These are phyloP conservation scores for Lactifluus volemus DNA, from an alignment of 768 basidiomycete genomes.

Conservation along the genomic window DNA sequence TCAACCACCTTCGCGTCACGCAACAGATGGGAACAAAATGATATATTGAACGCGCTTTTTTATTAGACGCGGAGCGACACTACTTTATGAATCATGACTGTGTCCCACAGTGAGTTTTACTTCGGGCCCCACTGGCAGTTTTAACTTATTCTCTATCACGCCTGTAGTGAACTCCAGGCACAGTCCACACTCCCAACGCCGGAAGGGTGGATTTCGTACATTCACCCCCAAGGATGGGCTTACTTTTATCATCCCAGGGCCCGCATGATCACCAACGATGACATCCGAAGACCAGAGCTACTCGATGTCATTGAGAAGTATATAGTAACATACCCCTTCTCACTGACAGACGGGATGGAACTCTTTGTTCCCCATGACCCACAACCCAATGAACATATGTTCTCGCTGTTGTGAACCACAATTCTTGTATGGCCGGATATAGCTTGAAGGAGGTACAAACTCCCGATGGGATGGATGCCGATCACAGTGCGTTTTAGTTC, in stretches of 20 bases:
- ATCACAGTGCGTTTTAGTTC: neutral
- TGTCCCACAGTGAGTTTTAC: neutral
- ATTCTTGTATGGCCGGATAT: slow-evolving; percentile 39
- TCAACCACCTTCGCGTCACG: no score
- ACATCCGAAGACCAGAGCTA: slow-evolving; percentile 34
- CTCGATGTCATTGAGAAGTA: slow-evolving; percentile 27
- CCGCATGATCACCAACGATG: slow-evolving; percentile 41
- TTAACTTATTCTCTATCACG: neutral
- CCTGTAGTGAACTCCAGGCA: neutral
- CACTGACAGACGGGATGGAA: slow-evolving; percentile 36
- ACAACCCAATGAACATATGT: slow-evolving; percentile 21
- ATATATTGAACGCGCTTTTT: no score
- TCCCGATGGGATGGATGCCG: neutral
- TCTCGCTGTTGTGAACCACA: slow-evolving; percentile 41
- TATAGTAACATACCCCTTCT: slow-evolving; percentile 25
- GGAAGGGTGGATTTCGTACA: slow-evolving; percentile 21
- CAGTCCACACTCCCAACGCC: neutral
- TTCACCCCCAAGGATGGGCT: slow-evolving; percentile 42
- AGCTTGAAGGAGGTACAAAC: slow-evolving; percentile 20
- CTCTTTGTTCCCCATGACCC: slow-evolving; percentile 31
- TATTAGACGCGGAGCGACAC: neutral
- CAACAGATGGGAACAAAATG: no score
- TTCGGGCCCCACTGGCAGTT: neutral
- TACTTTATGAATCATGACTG: neutral
- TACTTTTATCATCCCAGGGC: slow-evolving; percentile 38